These are phyloP conservation scores for Annulohypoxylon stygium DNA, from an alignment of 495 filamentous ascomycete genomes.

Conservation along the genomic window DNA sequence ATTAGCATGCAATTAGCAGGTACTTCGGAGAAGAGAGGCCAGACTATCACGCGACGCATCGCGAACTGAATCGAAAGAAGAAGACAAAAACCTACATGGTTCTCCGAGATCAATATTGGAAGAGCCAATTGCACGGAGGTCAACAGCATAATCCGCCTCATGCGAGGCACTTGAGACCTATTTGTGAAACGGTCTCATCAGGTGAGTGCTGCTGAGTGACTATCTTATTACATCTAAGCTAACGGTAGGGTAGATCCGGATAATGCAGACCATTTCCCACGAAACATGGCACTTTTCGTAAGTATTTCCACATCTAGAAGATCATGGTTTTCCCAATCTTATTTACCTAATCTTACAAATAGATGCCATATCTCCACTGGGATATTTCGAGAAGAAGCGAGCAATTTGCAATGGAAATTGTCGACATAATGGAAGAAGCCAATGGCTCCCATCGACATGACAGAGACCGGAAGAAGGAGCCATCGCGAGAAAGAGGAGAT, in stretches of 20 bases:
- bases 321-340: background rate
- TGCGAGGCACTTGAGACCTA: conserved; percentile 55
- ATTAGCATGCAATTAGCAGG: conserved; percentile 35
- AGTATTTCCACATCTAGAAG: conserved; percentile 16
- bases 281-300: conserved; percentile 58
- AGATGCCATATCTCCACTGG: conserved; percentile 79
- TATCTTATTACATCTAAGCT: background rate
- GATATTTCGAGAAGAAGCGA: conserved; percentile 61
- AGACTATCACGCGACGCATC: conserved; percentile 12
- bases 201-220: conserved; percentile 26
- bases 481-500: background rate
- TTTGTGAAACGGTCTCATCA: conserved; percentile 51
- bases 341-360: background rate
- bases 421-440: conserved; percentile 44
- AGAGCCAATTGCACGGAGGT: conserved; percentile 41
- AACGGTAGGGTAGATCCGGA: conserved; percentile 19
- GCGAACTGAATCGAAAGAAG: conserved; percentile 15
- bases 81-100: conserved; percentile 36
- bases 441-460: background rate
- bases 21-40: conserved; percentile 39
- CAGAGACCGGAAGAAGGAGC: background rate
- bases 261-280: conserved; percentile 39
- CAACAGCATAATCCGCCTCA: conserved; percentile 48
- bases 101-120: conserved; percentile 43
- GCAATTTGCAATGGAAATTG: conserved; percentile 53